Evolutionary conservation across 1,284 basidiomycete genomes (phyloP).

Genomic region (Cystobasidiaceae sp.): DNA sequence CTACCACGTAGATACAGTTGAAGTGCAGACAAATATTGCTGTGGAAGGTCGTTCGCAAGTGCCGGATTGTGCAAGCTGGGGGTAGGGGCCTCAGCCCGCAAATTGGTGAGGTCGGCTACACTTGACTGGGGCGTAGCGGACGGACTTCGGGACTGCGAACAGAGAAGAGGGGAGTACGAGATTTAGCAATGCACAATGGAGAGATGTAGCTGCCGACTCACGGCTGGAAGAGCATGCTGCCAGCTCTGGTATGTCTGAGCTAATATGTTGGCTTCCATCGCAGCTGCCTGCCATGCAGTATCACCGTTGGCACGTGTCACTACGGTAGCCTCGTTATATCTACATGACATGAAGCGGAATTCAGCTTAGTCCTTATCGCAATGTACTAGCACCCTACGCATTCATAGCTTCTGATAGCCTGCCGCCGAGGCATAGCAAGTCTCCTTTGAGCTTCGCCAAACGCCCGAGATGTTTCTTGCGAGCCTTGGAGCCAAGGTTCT

Average conservation of each 20-base stretch:
- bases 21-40: not conserved
- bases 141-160: not conserved
- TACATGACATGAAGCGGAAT: conserved; percentile 49
- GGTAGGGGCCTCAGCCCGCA: not conserved
- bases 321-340: conserved; percentile 76
- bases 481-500: conserved; percentile 20
- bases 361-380: too few relatives aligned
- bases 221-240: not conserved
- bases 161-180: not conserved
- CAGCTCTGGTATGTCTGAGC: conserved; percentile 23
- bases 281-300: conserved; percentile 76
- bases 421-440: conserved; percentile 78
- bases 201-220: not conserved
- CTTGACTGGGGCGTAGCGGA: not conserved
- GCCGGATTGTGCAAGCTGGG: not conserved
- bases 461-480: conserved; percentile 52
- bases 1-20: not conserved
- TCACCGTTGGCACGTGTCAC: conserved; percentile 68
- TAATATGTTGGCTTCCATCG: conserved; percentile 61
- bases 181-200: too few relatives aligned
- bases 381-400: not conserved
- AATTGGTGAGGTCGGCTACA: not conserved
- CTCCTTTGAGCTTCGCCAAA: conserved; percentile 81
- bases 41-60: conserved; percentile 16
- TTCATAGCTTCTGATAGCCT: conserved; percentile 66